phyloP scores from a whole-genome alignment of 1,139 yeast genomes.

The Blastobotrys raffinosifermentans region DNA sequence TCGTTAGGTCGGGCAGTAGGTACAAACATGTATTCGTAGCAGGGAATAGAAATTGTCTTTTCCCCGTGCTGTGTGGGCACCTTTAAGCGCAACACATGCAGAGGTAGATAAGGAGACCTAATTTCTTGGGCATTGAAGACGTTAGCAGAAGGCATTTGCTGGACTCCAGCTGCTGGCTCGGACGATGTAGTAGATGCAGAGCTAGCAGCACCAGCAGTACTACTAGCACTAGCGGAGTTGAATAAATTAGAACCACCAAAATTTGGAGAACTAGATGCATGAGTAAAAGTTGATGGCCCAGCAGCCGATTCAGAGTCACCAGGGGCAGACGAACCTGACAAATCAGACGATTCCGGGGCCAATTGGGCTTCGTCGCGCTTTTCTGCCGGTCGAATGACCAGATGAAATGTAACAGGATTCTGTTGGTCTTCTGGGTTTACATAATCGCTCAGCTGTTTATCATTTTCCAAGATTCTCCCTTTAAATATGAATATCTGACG shows the following conservation, averaged over 20 bases:
- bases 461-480: conserved; percentile 5
- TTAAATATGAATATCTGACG: conserved; percentile 6
- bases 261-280: background rate
- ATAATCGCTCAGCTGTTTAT: background rate
- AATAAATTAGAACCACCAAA: background rate
- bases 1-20: conserved; percentile 5
- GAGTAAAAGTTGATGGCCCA: background rate
- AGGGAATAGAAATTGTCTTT: conserved; percentile 10
- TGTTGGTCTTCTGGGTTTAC: background rate
- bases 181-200: background rate
- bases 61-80: conserved; percentile 9
- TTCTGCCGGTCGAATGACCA: no score
- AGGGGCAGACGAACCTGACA: background rate
- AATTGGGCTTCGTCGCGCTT: conserved; percentile 3
- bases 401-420: conserved; percentile 4
- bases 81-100: conserved; percentile 7
- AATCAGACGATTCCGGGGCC: background rate
- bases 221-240: background rate
- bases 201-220: background rate
- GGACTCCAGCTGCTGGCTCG: background rate
- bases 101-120: conserved; percentile 7
- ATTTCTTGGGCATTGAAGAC: background rate
- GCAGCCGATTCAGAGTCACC: background rate
- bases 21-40: conserved; percentile 14
- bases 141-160: background rate